phyloP scores from a whole-genome alignment of 2,329 filamentous ascomycete genomes.

The Aspergillus hiratsukae region DNA sequence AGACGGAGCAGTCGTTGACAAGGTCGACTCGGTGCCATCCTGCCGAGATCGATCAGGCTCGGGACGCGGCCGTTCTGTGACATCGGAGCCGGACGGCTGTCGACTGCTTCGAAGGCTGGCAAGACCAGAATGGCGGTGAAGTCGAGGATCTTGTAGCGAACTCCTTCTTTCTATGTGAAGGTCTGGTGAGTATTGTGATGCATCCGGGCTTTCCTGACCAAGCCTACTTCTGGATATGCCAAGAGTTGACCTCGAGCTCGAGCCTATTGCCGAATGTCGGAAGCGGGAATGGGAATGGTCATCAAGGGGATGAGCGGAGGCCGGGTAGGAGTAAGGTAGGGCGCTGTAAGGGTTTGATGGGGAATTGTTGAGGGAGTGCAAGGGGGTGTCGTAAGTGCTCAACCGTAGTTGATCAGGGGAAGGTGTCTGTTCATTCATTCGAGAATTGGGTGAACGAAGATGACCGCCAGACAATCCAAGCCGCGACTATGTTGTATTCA shows the following conservation, averaged over 20 bases:
- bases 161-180: conserved; percentile 26
- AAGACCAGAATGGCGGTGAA: conserved; percentile 30
- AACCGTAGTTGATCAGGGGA: conserved; percentile 33
- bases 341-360: conserved; percentile 26
- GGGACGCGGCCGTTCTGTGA: conserved; percentile 29
- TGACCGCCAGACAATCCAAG: conserved; percentile 32
- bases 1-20: conserved; percentile 82
- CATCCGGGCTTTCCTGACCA: conserved; percentile 33
- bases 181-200: conserved; percentile 27
- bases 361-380: conserved; percentile 31
- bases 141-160: conserved; percentile 31
- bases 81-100: conserved; percentile 32
- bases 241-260: conserved; percentile 33
- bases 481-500: conserved; percentile 27
- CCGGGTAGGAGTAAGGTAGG: conserved; percentile 24
- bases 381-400: conserved; percentile 30
- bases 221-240: conserved; percentile 34
- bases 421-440: conserved; percentile 31
- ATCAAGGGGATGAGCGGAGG: conserved; percentile 37
- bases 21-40: conserved; percentile 78
- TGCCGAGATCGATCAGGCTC: conserved; percentile 33
- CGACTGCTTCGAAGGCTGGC: conserved; percentile 34
- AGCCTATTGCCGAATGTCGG: conserved; percentile 29
- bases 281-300: conserved; percentile 30
- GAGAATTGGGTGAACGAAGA: conserved; percentile 31